Base-by-base conservation (phyloP, 768 basidiomycete species). In the Dictyophora rubrovolvata region DNA sequence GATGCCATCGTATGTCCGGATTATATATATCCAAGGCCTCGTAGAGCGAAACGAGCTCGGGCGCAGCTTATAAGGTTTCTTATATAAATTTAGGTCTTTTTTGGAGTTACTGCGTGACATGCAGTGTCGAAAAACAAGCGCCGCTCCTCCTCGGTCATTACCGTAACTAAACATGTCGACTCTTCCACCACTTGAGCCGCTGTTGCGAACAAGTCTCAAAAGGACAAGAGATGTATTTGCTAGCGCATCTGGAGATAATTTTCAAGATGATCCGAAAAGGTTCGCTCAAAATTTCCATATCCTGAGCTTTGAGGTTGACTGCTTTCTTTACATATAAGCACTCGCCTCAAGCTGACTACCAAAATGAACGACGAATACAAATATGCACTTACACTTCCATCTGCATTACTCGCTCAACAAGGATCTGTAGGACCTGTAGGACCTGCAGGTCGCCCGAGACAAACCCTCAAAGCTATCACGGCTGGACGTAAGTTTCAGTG, bases 341-440 rank as follows among this genome's bases (percentile, higher is more conserved):
- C 84, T n/a, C 79, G 86, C 42, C 69, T 91, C 51, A 81, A 85
- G 36, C 70, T 96, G 36, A 77, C 91, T 2, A 82, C 89, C 52
- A 96, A 96, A 76, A 86, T 97, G 33, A 79, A 84, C 35, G 84
- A 91, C 67, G 95, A 98, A 73, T 99, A 93, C 70, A 79, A 80
- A 51, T 84, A 96, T 69, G 89, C 79, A 68, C 90, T 87, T 68
- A 82, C 86, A 28, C 82, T 98, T 1, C 95, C 95, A 0, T 71
- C 89, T 2, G 82, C 88, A 1, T 73, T 97, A 35, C 73, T 90
- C 33, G 75, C 86, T 0, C 93, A 96, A 62, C 90, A 93, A 67
- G 85, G 84, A 0, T 77, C 84, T 0, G 83, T 91, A 2, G 89
- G 87, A 0, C 93, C 95, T 0, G 80, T 86, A 47, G 42, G 42